Base-by-base conservation (phyloP, 2,329 filamentous ascomycete genomes). In the Hymenoscyphus fructigenus region DNA sequence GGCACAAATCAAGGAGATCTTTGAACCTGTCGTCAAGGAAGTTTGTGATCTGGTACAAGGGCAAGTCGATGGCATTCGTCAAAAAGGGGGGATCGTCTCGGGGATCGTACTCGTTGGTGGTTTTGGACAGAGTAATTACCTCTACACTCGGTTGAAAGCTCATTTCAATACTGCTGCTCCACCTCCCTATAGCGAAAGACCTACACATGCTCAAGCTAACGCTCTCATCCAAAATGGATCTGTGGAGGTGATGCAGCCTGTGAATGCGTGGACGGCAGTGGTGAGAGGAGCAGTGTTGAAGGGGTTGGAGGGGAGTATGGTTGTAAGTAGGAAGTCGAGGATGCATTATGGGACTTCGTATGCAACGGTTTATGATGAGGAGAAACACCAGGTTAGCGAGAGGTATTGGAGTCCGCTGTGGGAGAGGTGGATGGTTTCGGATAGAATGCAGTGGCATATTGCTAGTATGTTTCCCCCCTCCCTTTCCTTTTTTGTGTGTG, bases 391-490 rank as follows among this genome's bases (percentile, higher is more conserved):
- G 3, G 85, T 91, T 5, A 85, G 82, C 55, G 91, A 93, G 75
- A 80, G 90, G 60, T 93, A 93, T 74, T 93, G 90, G 90, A 90
- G 87, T 69, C 90, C 89, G 5, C 76, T 93, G 28, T 92, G 90
- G 90, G 90, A 93, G 78, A 79, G 90, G 59, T 93, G 89, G 90
- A 93, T 92, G 90, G 90, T 93, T 6, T 88, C 85, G 57, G 89
- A 93, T 76, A 83, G 91, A 58, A 93, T 94, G 90, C 89, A 92
- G 77, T 93, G 91, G 91, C 90, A 93, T 76, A 91, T 93, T 74
- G 85, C 87, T 67, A 92, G 89, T 77, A 67, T 59, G 68, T 63
- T 56, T 2, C 63, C 5, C 23, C 28, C 10, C 59, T 60, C 59
- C 29, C 59, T 59, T 65, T 26, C 29, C 60, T 59, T 64, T 26